phyloP scores from a whole-genome alignment of 1,284 basidiomycete genomes.

The Sparassis latifolia region DNA sequence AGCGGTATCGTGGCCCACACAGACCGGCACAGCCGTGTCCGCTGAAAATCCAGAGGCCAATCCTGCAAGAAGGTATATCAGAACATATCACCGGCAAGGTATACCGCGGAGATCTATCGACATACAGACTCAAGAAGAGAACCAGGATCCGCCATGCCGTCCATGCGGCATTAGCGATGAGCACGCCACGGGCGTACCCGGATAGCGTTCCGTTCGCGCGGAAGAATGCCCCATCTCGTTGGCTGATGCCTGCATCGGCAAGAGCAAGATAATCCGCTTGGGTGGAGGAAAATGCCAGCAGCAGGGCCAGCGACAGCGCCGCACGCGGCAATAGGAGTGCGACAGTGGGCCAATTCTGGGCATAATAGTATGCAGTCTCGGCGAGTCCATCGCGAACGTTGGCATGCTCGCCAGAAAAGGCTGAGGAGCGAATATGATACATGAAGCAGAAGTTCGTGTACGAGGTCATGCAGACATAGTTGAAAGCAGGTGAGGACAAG shows the following conservation, averaged over 20 bases:
- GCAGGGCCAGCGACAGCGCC: constrained; percentile 60
- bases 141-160: constrained; percentile 63
- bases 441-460: constrained; percentile 82
- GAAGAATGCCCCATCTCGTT: constrained; percentile 72
- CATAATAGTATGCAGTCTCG: constrained; percentile 72
- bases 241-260: constrained; percentile 39
- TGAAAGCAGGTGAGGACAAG: constrained; percentile 70
- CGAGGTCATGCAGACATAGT: constrained; percentile 66
- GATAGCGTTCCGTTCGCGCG: constrained; percentile 59
- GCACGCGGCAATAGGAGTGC: constrained; percentile 75
- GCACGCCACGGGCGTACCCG: constrained; percentile 63
- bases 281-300: constrained; percentile 57
- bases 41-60: constrained; percentile 69
- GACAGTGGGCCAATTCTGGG: constrained; percentile 76
- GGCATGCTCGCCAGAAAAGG: constrained; percentile 49
- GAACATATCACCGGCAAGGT: neutral
- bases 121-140: constrained; percentile 62
- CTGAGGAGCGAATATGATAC: constrained; percentile 64
- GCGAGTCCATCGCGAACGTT: constrained; percentile 60
- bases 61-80: constrained; percentile 29
- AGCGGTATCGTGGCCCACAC: constrained; percentile 74
- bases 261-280: constrained; percentile 41
- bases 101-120: constrained; percentile 1
- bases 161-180: constrained; percentile 74
- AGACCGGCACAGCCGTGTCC: constrained; percentile 70